phyloP scores from a whole-genome alignment of 148 eudicot genomes.

The Vaccinium darrowii region DNA sequence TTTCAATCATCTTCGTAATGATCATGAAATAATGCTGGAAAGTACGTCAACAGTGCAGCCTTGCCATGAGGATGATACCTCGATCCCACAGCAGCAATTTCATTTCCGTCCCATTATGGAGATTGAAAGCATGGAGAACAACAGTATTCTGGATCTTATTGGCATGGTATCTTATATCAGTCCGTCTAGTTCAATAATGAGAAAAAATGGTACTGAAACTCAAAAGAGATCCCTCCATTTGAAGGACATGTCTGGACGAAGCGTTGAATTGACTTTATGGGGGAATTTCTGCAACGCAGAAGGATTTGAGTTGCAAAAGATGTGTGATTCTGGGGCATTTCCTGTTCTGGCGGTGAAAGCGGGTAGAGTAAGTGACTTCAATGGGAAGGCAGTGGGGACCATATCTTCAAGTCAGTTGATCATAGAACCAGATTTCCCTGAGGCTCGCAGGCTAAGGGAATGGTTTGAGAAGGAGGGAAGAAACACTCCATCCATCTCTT shows the following conservation, averaged over 20 bases:
- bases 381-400: constrained; percentile 81
- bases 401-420: constrained; percentile 58
- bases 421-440: constrained; percentile 90
- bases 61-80: constrained; percentile 67
- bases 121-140: constrained; percentile 59
- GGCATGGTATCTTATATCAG: constrained; percentile 75
- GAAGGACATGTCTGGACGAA: constrained; percentile 85
- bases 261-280: constrained; percentile 90
- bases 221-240: constrained; percentile 73
- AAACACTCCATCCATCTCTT: constrained; percentile 49
- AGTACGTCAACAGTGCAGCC: constrained; percentile 63
- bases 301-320: constrained; percentile 67
- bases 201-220: constrained; percentile 80
- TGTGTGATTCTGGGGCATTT: constrained; percentile 72
- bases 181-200: constrained; percentile 68
- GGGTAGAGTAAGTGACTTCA: constrained; percentile 71
- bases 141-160: constrained; percentile 66
- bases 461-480: constrained; percentile 85
- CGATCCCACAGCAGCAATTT: constrained; percentile 76
- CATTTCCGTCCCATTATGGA: constrained; percentile 73
- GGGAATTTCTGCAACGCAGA: constrained; percentile 82
- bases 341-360: constrained; percentile 89
- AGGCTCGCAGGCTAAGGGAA: constrained; percentile 55
- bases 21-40: constrained; percentile 74
- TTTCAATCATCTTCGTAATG: constrained; percentile 78